phyloP scores from a whole-genome alignment of 2,329 filamentous ascomycete genomes.

The Venturia pyrina region DNA sequence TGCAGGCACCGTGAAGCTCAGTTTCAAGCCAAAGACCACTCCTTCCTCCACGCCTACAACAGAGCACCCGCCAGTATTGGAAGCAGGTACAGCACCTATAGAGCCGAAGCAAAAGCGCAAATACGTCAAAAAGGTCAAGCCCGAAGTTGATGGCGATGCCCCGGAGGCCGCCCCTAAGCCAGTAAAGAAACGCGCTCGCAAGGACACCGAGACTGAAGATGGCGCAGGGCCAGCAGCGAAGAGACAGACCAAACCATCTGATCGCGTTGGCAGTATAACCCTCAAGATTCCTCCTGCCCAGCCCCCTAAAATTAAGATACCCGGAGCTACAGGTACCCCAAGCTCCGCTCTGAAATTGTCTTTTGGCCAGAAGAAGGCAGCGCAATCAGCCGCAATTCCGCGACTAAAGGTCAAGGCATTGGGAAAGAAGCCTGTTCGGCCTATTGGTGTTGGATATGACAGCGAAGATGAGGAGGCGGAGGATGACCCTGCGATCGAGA shows the following conservation, averaged over 20 bases:
- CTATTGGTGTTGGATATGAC: slow-evolving; percentile 84
- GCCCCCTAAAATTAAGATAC: slow-evolving; percentile 23
- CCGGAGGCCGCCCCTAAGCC: slow-evolving; percentile 22
- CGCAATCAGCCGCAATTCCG: slow-evolving; percentile 19
- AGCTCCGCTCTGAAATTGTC: slow-evolving; percentile 35
- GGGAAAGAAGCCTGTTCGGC: slow-evolving; percentile 58
- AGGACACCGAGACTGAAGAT: slow-evolving; percentile 23
- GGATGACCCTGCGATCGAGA: slow-evolving; percentile 76
- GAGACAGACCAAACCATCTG: slow-evolving; percentile 20
- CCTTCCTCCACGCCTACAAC: slow-evolving; percentile 13
- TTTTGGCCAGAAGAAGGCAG: slow-evolving; percentile 15
- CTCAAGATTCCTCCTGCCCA: slow-evolving; percentile 2
- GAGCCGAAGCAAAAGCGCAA: slow-evolving; percentile 33
- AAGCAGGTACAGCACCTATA: slow-evolving; percentile 24
- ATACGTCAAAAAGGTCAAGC: slow-evolving; percentile 31
- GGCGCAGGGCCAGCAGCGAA: slow-evolving; percentile 18
- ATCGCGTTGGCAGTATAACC: slow-evolving; percentile 17
- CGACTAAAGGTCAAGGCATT: slow-evolving; percentile 24
- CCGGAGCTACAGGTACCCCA: slow-evolving; percentile 12
- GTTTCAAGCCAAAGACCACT: slow-evolving; percentile 20
- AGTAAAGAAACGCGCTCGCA: slow-evolving; percentile 26
- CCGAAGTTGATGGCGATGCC: slow-evolving; percentile 18
- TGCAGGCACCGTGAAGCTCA: slow-evolving; percentile 31
- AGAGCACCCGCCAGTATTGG: not conserved
- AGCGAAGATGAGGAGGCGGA: slow-evolving; percentile 91